phyloP scores from a whole-genome alignment of 1,139 yeast genomes.

The Pneumocystis carinii region DNA sequence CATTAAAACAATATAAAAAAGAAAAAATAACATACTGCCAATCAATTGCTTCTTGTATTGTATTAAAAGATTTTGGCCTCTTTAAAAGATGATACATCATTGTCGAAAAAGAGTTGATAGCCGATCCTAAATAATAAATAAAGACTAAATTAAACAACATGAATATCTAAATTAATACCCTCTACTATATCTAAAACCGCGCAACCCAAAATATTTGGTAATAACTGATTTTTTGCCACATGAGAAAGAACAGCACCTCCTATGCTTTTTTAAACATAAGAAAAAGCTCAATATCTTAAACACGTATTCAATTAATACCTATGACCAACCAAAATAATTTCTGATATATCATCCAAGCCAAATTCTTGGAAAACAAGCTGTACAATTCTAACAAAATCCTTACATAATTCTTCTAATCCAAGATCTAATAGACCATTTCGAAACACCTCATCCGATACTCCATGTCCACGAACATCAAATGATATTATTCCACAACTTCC shows the following conservation, averaged over 20 bases:
- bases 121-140: slow-evolving; percentile 33
- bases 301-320: slow-evolving; percentile 25
- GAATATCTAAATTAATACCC: slow-evolving; percentile 28
- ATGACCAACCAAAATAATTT: slow-evolving; percentile 61
- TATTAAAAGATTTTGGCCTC: slow-evolving; percentile 46
- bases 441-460: slow-evolving; percentile 29
- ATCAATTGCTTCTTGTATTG: slow-evolving; percentile 47
- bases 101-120: slow-evolving; percentile 47
- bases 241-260: slow-evolving; percentile 77
- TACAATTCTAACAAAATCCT: slow-evolving; percentile 42
- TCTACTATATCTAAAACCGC: slow-evolving; percentile 83
- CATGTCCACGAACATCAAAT: slow-evolving; percentile 80
- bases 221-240: slow-evolving; percentile 23
- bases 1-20: not conserved
- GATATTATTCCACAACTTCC: slow-evolving; percentile 43
- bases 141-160: not conserved
- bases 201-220: slow-evolving; percentile 36
- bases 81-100: slow-evolving; percentile 51
- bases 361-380: slow-evolving; percentile 23
- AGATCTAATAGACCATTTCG: slow-evolving; percentile 27
- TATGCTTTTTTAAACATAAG: slow-evolving; percentile 21
- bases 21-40: slow-evolving; percentile 46
- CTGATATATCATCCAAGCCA: slow-evolving; percentile 19
- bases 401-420: slow-evolving; percentile 37
- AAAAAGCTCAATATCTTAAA: not conserved